Evolutionary conservation across 1,284 basidiomycete genomes (phyloP), one percentile per base, ranked within the genome.

Genomic region (Sanghuangporus weigelae): DNA sequence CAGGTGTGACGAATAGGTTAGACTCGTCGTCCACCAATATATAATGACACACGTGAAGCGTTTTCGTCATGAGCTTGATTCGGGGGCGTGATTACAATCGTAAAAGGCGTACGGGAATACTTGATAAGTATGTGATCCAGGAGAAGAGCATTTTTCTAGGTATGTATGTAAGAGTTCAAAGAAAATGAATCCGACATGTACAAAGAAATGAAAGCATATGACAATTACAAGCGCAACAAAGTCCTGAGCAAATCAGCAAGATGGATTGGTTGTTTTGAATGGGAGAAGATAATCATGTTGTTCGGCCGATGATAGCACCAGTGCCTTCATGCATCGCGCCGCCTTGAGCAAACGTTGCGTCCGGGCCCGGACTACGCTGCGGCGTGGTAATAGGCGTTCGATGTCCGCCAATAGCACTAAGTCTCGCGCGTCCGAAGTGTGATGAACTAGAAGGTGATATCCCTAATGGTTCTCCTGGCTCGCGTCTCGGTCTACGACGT

Each of bases 371-470:
- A 42, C 59, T 64, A 3, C 54, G 40, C 53, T 57, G 55, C 11
- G 63, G 63, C 26, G 53, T 49, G 23, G 54, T 57, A 8, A 62
- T 39, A 2, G 61, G 54, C 12, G 46, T 57, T 19, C 55, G 54
- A 26, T 56, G 48, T 38, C 64, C 64, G 26, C 64, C 64, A 50
- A 65, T 58, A 21, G 64, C 64, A 40, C 59, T 61, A 23, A 65
- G 21, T 44, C 64, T 54, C 31, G 64, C 64, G 6, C 57, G 61
- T 7, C 53, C 36, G 62, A 60, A 66, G 16, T 53, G 56, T 16
- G 40, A 44, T 2, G 60, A 65, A 16, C 35, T 63, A 23, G 61
- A 44, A n/a, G 62, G 50, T 35, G 65, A 56, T 39, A 53, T 21
- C n/a, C 26, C 31, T 19, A 56, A 39, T 21, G 59, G 60, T 26